A percentile compares a stretch with the other conserved stretches of the same genome.
Conservation (phyloP, 1,139 yeast genomes). For the Yamadazyma mexicana region DNA sequence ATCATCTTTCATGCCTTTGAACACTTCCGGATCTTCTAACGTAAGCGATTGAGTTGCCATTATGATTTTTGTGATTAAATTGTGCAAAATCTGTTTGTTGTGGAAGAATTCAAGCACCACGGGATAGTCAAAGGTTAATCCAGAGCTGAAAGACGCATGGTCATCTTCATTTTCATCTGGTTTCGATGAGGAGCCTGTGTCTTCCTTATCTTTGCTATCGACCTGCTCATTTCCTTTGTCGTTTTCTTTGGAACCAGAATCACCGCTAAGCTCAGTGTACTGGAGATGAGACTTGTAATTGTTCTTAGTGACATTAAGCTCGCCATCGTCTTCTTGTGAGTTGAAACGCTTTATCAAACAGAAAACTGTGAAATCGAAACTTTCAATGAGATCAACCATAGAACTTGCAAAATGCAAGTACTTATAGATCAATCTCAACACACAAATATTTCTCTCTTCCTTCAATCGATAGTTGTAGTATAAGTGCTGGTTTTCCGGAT, state of each 20-base stretch:
- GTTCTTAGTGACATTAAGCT: conserved; percentile 14
- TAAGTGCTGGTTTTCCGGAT: conserved; percentile 33
- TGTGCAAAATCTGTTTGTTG: conserved; percentile 72
- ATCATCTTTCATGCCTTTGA: conserved; percentile 61
- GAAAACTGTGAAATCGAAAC: conserved; percentile 63
- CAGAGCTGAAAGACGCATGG: conserved; percentile 15
- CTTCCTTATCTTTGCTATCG: too few species aligned
- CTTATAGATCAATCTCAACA: conserved; percentile 54
- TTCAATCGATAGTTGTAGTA: conserved; percentile 36
- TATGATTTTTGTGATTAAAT: conserved; percentile 57
- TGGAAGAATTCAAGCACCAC: conserved; percentile 73
- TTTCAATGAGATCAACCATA: conserved; percentile 54
- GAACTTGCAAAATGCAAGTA: conserved; percentile 50
- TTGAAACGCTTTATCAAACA: conserved; percentile 35
- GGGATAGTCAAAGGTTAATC: conserved; percentile 53
- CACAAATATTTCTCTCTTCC: conserved; percentile 53
- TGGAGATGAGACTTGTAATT: conserved; percentile 4
- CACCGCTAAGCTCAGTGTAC: background rate
- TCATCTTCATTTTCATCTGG: background rate
- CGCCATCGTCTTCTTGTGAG: conserved; percentile 22
- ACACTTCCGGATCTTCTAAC: conserved; percentile 71
- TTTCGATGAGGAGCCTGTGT: background rate
- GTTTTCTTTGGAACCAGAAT: background rate
- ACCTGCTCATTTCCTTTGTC: conserved; percentile 8
- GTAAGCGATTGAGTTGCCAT: conserved; percentile 73